phyloP scores from a whole-genome alignment of 139 green algal species.

The Chloropicon primus region DNA sequence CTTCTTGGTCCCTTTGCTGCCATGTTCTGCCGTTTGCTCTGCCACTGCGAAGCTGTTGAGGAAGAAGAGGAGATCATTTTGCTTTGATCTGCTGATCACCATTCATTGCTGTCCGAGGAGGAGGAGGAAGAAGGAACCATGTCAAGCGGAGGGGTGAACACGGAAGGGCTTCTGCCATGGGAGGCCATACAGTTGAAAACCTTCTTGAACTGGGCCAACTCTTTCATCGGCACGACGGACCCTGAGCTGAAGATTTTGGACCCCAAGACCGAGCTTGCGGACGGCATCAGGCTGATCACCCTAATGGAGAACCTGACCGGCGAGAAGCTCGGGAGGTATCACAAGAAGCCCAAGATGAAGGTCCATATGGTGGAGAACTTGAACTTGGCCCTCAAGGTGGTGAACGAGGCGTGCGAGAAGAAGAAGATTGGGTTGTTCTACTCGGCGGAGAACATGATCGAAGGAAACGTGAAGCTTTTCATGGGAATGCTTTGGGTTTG shows the following conservation, averaged over 20 bases:
- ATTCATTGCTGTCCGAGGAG: too few relatives aligned
- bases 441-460: not conserved
- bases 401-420: not conserved
- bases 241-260: not conserved
- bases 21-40: too few relatives aligned
- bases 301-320: not conserved
- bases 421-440: not conserved
- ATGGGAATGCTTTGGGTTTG: not conserved
- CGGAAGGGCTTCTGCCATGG: not conserved
- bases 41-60: too few relatives aligned
- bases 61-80: too few relatives aligned
- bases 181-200: not conserved
- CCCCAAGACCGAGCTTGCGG: not conserved
- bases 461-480: not conserved
- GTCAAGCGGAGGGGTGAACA: not conserved
- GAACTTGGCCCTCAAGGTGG: not conserved
- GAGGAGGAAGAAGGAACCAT: too few relatives aligned
- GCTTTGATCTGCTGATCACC: too few relatives aligned
- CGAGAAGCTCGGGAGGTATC: not conserved
- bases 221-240: not conserved
- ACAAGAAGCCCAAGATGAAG: not conserved
- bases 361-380: not conserved
- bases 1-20: too few relatives aligned
- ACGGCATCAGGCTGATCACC: not conserved
- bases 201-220: not conserved